A percentile compares a stretch with the other conserved stretches of the same genome.
phyloP scores from a whole-genome alignment of 768 basidiomycete species.

The Rhodosporidiobolus odoratus region DNA sequence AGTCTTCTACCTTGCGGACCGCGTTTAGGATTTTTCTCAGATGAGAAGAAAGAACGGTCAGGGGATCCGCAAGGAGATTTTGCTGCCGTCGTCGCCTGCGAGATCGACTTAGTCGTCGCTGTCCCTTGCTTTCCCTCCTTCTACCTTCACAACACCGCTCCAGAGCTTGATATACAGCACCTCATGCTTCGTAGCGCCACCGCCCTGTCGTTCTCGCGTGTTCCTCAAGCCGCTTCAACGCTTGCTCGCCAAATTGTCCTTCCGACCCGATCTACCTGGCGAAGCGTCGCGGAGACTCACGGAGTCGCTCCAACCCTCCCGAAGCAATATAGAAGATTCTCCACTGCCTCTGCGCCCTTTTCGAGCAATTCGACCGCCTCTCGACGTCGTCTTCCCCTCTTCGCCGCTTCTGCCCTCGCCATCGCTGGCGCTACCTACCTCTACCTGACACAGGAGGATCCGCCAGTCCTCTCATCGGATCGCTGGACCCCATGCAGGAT shows the following conservation, averaged over 20 bases:
- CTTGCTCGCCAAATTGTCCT: background rate
- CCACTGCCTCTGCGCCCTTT: background rate
- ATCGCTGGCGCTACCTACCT: background rate
- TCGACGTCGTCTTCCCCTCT: background rate
- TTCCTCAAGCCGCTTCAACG: background rate
- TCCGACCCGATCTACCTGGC: background rate
- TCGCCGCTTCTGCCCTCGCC: background rate
- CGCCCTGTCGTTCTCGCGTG: background rate
- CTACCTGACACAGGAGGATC: background rate
- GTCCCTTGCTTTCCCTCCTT: background rate
- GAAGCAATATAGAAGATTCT: background rate
- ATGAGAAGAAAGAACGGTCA: background rate
- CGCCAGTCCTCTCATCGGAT: slow-evolving; percentile 14
- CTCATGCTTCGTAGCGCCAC: background rate
- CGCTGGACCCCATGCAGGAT: slow-evolving; percentile 37
- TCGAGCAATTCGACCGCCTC: no score
- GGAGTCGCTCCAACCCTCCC: background rate
- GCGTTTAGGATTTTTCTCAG: no score
- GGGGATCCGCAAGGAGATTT: background rate
- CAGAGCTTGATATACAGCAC: background rate
- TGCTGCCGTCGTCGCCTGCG: no score
- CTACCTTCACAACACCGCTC: background rate
- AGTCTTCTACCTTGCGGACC: no score
- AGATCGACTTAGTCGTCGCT: background rate
- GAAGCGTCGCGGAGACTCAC: no score